Percentiles rank a stretch among this genome's conserved stretches.
phyloP scores from a whole-genome alignment of 2,329 filamentous ascomycete genomes.

The Rasamsonia emersonii region DNA sequence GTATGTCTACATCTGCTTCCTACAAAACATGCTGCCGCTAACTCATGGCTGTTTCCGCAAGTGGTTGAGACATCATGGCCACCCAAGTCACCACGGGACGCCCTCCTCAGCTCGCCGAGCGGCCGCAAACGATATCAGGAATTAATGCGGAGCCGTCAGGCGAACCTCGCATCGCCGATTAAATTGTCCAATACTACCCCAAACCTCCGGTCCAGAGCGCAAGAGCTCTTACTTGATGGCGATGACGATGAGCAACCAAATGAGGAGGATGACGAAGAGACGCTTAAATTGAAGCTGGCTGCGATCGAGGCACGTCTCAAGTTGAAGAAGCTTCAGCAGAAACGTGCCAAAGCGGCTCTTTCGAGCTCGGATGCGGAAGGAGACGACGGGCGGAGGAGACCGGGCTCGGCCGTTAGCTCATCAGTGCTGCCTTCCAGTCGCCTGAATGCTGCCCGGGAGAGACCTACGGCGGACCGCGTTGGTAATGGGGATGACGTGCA shows the following conservation, averaged over 20 bases:
- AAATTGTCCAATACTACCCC: slow-evolving; percentile 42
- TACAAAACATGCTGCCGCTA: too few relatives aligned
- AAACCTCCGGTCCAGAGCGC: slow-evolving; percentile 25
- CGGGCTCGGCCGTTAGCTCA: slow-evolving; percentile 18
- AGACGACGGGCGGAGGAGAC: slow-evolving; percentile 13
- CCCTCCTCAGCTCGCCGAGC: slow-evolving; percentile 61
- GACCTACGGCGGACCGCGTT: slow-evolving; percentile 3
- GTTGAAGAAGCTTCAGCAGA: slow-evolving; percentile 74
- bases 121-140: slow-evolving; percentile 69
- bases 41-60: slow-evolving; percentile 9
- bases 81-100: slow-evolving; percentile 54
- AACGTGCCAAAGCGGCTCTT: slow-evolving; percentile 20
- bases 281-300: slow-evolving; percentile 71
- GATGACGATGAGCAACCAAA: slow-evolving; percentile 49
- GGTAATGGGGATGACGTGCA: slow-evolving; percentile 47
- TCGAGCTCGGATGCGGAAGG: slow-evolving; percentile 16
- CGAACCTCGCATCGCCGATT: slow-evolving; percentile 58
- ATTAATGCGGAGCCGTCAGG: slow-evolving; percentile 56
- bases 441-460: slow-evolving; percentile 11
- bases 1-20: too few relatives aligned
- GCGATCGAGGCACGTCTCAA: slow-evolving; percentile 83
- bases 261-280: slow-evolving; percentile 80
- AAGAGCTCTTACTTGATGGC: slow-evolving; percentile 22
- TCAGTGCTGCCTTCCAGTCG: slow-evolving; percentile 14
- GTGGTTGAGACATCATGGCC: slow-evolving; percentile 49